Conservation (phyloP, 352 stramenopile species). For the Globisporangium uncinulatum region DNA sequence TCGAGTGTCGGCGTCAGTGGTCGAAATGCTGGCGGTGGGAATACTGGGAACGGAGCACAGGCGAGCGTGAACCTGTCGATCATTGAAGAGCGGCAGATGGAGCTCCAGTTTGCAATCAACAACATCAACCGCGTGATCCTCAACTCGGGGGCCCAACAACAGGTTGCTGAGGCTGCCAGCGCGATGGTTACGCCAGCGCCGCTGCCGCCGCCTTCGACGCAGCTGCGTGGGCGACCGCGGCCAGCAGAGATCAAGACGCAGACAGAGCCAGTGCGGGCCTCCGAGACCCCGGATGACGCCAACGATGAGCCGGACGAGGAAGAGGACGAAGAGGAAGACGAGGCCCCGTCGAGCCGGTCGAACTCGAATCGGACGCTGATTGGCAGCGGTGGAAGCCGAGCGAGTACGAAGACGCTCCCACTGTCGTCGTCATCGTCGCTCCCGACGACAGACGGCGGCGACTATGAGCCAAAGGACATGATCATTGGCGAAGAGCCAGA, state of each 20-base stretch:
- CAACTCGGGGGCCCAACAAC: constrained; percentile 40
- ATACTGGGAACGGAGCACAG: constrained; percentile 1
- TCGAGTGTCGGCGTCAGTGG: constrained; percentile 14
- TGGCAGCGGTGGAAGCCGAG: constrained; percentile 32
- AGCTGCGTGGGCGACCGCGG: constrained; percentile 2
- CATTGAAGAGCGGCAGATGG: constrained; percentile 53
- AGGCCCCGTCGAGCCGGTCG: constrained; percentile 13
- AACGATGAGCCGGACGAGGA: neutral
- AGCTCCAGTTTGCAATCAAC: constrained; percentile 74
- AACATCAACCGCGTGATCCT: constrained; percentile 80
- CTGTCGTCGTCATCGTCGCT: constrained; percentile 40
- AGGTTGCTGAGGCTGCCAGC: too few species aligned
- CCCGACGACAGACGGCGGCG: constrained; percentile 28
- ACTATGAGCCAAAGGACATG: constrained; percentile 25
- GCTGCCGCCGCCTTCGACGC: neutral
- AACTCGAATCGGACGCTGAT: constrained; percentile 49
- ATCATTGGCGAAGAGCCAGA: constrained; percentile 41
- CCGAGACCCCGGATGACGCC: neutral
- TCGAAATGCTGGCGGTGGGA: constrained; percentile 2
- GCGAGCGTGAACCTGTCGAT: constrained; percentile 20
- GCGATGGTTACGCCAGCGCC: neutral
- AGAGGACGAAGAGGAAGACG: neutral
- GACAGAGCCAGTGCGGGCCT: neutral
- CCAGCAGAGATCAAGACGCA: constrained; percentile 8
- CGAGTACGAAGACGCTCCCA: constrained; percentile 47